Evolutionary conservation across 2,329 filamentous ascomycete species (phyloP).

Genomic region (Emergomyces orientalis): DNA sequence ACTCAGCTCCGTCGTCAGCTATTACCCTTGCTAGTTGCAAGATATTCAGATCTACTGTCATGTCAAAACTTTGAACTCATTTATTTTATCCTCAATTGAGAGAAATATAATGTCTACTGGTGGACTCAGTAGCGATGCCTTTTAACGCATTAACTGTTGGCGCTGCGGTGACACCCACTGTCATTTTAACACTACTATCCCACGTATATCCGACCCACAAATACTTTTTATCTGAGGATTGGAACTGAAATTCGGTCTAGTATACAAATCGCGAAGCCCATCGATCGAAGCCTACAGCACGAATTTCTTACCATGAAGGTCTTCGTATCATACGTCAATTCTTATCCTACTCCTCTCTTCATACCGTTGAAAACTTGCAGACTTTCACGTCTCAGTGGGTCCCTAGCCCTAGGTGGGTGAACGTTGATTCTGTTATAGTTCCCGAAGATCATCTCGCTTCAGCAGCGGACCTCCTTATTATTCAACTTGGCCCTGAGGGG

Average conservation of each 20-base stretch:
- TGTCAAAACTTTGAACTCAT: background rate
- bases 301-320: constrained; percentile 90
- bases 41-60: background rate
- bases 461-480: constrained; percentile 58
- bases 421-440: constrained; percentile 60
- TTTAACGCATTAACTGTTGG: constrained; percentile 75
- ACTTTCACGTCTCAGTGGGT: constrained; percentile 88
- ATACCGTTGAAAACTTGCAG: constrained; percentile 89
- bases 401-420: constrained; percentile 79
- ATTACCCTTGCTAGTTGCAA: background rate
- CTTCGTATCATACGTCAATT: constrained; percentile 80
- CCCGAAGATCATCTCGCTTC: constrained; percentile 52
- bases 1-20: background rate
- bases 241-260: constrained; percentile 35
- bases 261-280: constrained; percentile 72
- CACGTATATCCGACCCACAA: constrained; percentile 53
- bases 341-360: constrained; percentile 71
- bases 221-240: constrained; percentile 5
- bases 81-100: background rate
- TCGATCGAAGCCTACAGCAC: constrained; percentile 71
- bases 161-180: constrained; percentile 75
- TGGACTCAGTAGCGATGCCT: constrained; percentile 38
- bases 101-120: background rate
- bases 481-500: constrained; percentile 69
- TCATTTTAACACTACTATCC: constrained; percentile 74